Base-by-base conservation (phyloP, 2,329 filamentous ascomycete species). In the Dothidotthia symphoricarpi region DNA sequence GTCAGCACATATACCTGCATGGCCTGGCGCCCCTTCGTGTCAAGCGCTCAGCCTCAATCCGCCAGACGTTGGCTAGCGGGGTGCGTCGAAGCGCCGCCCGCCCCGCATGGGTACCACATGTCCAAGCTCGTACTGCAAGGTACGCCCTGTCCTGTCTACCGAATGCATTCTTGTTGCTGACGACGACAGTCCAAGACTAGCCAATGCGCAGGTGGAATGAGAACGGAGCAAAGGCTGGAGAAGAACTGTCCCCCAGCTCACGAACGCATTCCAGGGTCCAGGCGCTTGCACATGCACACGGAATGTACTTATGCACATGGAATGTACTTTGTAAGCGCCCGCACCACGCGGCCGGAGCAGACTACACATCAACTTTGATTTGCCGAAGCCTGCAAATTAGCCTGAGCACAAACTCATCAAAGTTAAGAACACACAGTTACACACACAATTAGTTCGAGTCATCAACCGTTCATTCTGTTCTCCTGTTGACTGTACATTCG, bases 41-140 rank as follows among this genome's bases (percentile, higher is more conserved):
- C 45, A 50, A 57, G 57, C 51, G 55, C 61, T 62, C 61, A 63
- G 59, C 61, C 57, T 61, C 58, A 49, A 42, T 48, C 40, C 38
- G 33, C 41, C 42, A 58, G 55, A 49, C 55, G 55, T 48, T 55
- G 51, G 45, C 43, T 57, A 55, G 60, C 48, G 60, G 57, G 55
- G 58, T 54, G 48, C 45, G 34, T 48, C 30, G 47, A 61, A 53
- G 52, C 49, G 55, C 53, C n/a, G n/a, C n/a, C n/a, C n/a, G n/a
- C 55, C 51, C 47, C 43, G 46, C 42, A 30, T n/a, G n/a, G n/a
- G n/a, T n/a, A n/a, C n/a, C n/a, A n/a, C n/a, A n/a, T n/a, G 24
- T n/a, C 8, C 24, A 25, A 25, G 24, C 24, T 25, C 8, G 8
- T 25, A n/a, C 24, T 25, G 24, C n/a, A n/a, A n/a, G n/a, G n/a